Percentiles rank a stretch among this genome's conserved stretches.
These are phyloP conservation scores for Trametes hirsuta DNA, from an alignment of 1,284 basidiomycete genomes.

Conservation along the genomic window DNA sequence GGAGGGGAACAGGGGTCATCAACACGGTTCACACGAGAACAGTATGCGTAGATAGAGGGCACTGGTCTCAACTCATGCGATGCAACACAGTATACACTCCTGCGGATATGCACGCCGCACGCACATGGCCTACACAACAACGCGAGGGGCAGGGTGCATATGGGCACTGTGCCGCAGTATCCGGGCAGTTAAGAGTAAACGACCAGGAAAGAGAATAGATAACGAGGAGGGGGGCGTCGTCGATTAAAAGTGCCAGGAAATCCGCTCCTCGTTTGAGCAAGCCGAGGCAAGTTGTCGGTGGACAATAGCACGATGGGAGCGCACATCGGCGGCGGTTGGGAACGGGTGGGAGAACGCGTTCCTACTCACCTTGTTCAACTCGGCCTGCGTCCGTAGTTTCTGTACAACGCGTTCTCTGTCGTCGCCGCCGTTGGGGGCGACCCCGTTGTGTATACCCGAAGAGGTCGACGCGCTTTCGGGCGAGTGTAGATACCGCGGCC, in stretches of 20 bases:
- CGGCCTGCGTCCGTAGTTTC: slow-evolving; percentile 74
- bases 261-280: background rate
- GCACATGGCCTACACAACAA: too few species aligned
- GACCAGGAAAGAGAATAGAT: too few species aligned
- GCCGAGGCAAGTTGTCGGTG: background rate
- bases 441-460: slow-evolving; percentile 36
- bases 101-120: too few species aligned
- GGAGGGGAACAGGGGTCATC: background rate
- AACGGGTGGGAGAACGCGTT: slow-evolving; percentile 8
- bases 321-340: background rate
- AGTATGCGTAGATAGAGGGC: too few species aligned
- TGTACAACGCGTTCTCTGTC: slow-evolving; percentile 65
- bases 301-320: background rate
- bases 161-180: background rate
- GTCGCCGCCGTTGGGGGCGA: slow-evolving; percentile 52
- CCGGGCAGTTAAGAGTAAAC: background rate
- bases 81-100: too few species aligned
- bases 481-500: slow-evolving; percentile 58
- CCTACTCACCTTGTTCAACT: slow-evolving; percentile 71
- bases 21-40: background rate
- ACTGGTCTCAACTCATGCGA: too few species aligned
- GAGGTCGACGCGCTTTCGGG: slow-evolving; percentile 42
- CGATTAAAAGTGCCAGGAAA: background rate
- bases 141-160: background rate
- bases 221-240: background rate